Evolutionary conservation across 2,329 filamentous ascomycete genomes (phyloP), one percentile per base, ranked within the genome.

Genomic region (Paecilomyces fulvus): DNA sequence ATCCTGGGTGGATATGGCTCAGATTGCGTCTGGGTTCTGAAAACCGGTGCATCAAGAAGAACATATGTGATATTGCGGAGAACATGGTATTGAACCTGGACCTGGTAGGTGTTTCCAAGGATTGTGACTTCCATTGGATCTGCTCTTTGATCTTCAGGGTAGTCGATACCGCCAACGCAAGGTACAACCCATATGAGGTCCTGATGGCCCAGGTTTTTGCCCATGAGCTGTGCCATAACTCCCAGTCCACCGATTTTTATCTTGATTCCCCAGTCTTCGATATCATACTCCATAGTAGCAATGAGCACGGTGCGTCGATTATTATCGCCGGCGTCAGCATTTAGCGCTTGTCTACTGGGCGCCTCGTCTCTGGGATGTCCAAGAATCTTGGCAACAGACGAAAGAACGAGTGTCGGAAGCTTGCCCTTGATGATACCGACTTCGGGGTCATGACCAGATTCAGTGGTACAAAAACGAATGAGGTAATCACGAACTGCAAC

Each of bases 261-360:
- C 70, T 84, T 85, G 71, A 85, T 82, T 23, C 70, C 75, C 80
- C 83, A 85, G 64, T 86, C 83, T 56, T 83, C 80, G 58, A 86
- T 86, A 60, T 85, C 81, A 69, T 86, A 86, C 67, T 86, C 83
- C 80, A 85, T 84, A 8, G 83, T 85, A 12, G 81, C 83, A 55
- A 86, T 83, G 28, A 85, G 75, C 3, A 85, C 79, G 12, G 77
- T 84, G 20, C 79, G 73, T 17, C 73, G 59, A 5, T 6, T 37
- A 5, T 6, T 37, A 25, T 55, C 55, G 9, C 53, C 53, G 3
- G 46, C 52, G 23, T 57, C 57, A 2, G 57, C 55, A 56, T 57
- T 53, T 23, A 57, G 49, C 21, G 57, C 52, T 37, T 55, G 53
- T 14, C 52, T 49, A 23, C 33, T 51, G 14, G 49, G 43, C 12